Base-by-base conservation (phyloP, 2,329 filamentous ascomycete genomes). In the Bipolaris bicolor region DNA sequence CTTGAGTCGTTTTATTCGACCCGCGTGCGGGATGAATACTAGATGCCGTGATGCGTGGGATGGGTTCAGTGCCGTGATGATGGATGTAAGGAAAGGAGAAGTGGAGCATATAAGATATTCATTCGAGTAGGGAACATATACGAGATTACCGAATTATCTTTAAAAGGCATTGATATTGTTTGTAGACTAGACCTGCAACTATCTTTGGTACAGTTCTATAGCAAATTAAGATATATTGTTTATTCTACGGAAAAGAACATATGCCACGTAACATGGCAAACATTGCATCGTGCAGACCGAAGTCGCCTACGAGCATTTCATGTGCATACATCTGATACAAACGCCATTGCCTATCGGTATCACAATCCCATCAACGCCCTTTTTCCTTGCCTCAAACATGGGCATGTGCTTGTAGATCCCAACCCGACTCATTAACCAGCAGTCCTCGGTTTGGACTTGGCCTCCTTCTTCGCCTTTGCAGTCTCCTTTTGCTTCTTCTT, bases 401-500 rank as follows among this genome's bases (percentile, higher is more conserved):
- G 40, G 16, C 13, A 16, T 13, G 16, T 22, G 18, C 34, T 16
- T 13, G 13, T 15, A 22, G 5, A 49, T 26, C n/a, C 26, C 36
- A 29, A 16, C 7, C 24, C 3, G 7, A 5, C 34, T 24, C 33
- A 39, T 49, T 18, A 60, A 36, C 45, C 61, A 53, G 61, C 61
- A 49, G 64, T 65, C 47, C 65, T 69, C 1, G 94, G 93, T 80
- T 94, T 97, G 5, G 89, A 84, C 81, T 97, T 99, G 20, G 87
- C 86, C 63, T 91, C 91, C 65, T 93, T 93, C 85, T 98, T 99
- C 64, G 93, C 91, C 82, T 97, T 97, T 71, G 94, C 93, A 56
- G 96, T 92, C 62, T 91, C 87, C 84, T 97, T 99, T 66, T 90
- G 84, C 81, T 93, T 96, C 85, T 98, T 98, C 82, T 94, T 97